Percentiles rank a stretch among this genome's conserved stretches.
These are phyloP conservation scores for Corchorus olitorius DNA, from an alignment of 345 rosid species.

Conservation along the genomic window DNA sequence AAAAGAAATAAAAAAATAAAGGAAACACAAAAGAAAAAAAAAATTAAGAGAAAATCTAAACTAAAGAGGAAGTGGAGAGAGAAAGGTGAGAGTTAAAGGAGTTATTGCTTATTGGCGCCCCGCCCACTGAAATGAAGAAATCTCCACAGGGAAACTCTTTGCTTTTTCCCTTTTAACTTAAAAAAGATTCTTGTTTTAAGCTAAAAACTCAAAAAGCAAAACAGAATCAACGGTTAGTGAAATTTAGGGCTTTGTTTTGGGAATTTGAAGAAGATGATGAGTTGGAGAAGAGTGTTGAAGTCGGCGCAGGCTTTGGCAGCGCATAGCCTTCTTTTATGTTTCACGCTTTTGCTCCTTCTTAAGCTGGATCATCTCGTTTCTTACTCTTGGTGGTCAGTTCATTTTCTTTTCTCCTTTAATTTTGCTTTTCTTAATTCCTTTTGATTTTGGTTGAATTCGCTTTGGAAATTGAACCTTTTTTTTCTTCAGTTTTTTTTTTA, in stretches of 20 bases:
- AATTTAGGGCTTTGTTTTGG: slow-evolving; percentile 8
- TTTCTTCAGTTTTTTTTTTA: slow-evolving; percentile 1
- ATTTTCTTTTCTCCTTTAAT: neutral
- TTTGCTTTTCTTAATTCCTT: neutral
- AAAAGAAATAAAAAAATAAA: neutral
- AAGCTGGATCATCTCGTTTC: slow-evolving; percentile 61
- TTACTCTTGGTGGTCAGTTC: slow-evolving; percentile 86
- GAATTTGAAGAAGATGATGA: slow-evolving; percentile 36
- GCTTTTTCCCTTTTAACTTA: neutral
- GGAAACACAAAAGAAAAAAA: neutral
- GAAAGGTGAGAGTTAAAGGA: neutral
- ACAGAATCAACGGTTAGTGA: neutral
- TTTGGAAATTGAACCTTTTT: slow-evolving; percentile 5
- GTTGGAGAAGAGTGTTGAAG: slow-evolving; percentile 85
- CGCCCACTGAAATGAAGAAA: neutral
- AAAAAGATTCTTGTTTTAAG: neutral
- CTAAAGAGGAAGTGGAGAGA: too few relatives aligned
- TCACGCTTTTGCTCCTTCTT: slow-evolving; percentile 74
- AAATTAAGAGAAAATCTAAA: neutral
- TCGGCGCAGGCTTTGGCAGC: slow-evolving; percentile 85
- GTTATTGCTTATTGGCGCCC: neutral
- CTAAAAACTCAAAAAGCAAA: neutral
- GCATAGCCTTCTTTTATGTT: slow-evolving; percentile 65
- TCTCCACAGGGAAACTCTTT: neutral
- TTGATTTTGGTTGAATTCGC: slow-evolving; percentile 16